Base-by-base conservation (phyloP, 495 filamentous ascomycete genomes). In the Endocarpon pusillum region DNA sequence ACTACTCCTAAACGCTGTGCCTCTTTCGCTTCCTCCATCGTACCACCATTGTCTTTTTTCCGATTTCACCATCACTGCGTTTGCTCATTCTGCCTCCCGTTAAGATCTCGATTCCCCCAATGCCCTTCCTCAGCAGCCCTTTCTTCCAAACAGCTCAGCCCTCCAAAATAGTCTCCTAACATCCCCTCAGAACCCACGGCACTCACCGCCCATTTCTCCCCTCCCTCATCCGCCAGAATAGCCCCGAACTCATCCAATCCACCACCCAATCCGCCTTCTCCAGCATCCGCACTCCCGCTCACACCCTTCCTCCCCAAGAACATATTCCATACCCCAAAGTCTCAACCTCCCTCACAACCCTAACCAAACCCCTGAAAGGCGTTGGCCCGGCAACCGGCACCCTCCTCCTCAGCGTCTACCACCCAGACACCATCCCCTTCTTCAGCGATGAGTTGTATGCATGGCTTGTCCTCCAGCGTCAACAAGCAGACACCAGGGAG, bases 381-480 rank as follows among this genome's bases (percentile, higher is more conserved):
- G 66, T 85, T 32, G 81, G 81, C 0, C 71, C 73, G 18, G 78
- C 81, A 4, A 83, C 79, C 0, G 78, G 75, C 0, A 81, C 76
- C 2, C 57, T 87, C 17, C 52, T 85, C 2, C 61, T 85, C 2
- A 68, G 75, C 0, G 62, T 74, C 3, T 61, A 63, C 34, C 66
- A 73, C n/a, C 54, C 62, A 0, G 45, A 57, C 0, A 53, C 63
- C 14, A 58, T 75, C 8, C 69, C 79, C 1, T 87, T 84, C 51
- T 85, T 80, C 54, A 76, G 74, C 19, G 80, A 87, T 42, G 78
- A 85, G 54, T 57, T 71, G 15, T 84, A 69, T 47, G 60, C 71
- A 37, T 85, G 75, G 75, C 44, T 78, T 10, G 67, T 61, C 48
- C 45, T 48, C 10, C 34, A 40, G 44, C 42, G 52, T 50, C 27